Percentiles rank a stretch among this genome's conserved stretches.
Conservation (phyloP, 179 eudicot species). For the Sideroxylon spinosum region DNA sequence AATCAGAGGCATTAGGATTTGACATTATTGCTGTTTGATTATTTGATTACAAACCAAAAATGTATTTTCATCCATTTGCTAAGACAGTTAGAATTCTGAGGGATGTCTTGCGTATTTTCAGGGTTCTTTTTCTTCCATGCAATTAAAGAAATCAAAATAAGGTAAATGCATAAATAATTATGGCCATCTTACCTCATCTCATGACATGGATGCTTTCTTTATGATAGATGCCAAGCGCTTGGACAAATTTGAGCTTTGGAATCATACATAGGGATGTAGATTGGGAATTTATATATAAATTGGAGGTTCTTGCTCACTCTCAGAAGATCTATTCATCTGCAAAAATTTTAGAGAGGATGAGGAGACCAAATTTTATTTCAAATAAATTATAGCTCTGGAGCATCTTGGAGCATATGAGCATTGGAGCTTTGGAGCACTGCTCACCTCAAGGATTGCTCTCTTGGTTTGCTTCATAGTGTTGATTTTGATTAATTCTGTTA, state of each 20-base stretch:
- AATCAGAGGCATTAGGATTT: not conserved
- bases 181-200: conserved; percentile 45
- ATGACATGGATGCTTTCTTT: conserved; percentile 85
- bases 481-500: conserved; percentile 34
- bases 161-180: conserved; percentile 54
- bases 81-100: conserved; percentile 3
- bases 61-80: not conserved
- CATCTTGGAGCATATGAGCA: conserved; percentile 72
- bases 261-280: conserved; percentile 87
- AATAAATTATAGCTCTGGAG: conserved; percentile 80
- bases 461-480: conserved; percentile 84
- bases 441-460: conserved; percentile 85
- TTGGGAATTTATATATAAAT: conserved; percentile 51
- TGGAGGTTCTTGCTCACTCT: conserved; percentile 68
- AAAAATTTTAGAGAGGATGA: conserved; percentile 64
- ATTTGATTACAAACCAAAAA: not conserved
- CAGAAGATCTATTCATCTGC: conserved; percentile 63
- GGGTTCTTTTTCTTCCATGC: conserved; percentile 19
- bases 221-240: conserved; percentile 97
- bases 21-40: not conserved
- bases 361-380: conserved; percentile 55
- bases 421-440: conserved; percentile 86
- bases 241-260: conserved; percentile 98
- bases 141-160: conserved; percentile 26
- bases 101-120: conserved; percentile 17